Evolutionary conservation across 352 stramenopile species (phyloP).

Genomic region (Aphanomyces euteiches): DNA sequence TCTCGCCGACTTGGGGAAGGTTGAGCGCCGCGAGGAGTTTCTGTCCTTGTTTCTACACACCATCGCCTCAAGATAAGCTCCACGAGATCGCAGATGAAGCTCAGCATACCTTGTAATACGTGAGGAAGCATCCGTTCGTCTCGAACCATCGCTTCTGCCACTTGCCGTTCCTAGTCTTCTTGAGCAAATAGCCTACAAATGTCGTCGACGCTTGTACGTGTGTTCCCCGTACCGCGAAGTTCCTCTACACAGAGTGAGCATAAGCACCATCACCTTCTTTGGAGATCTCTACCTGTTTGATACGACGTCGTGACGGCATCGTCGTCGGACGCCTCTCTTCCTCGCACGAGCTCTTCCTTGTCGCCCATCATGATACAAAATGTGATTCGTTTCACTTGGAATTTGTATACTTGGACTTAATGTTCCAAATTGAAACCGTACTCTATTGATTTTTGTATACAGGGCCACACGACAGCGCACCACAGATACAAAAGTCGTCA

Average conservation of each 20-base stretch:
- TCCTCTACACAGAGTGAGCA: slow-evolving; percentile 14
- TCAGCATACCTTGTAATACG: slow-evolving; percentile 96
- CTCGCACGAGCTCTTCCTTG: slow-evolving; percentile 2
- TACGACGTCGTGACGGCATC: neutral
- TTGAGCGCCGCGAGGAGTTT: slow-evolving; percentile 93
- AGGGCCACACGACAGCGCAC: neutral
- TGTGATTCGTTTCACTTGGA: slow-evolving; percentile 3
- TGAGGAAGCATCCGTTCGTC: slow-evolving; percentile 97
- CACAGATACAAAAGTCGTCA: too few relatives aligned
- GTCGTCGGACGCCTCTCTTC: neutral
- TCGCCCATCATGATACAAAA: neutral
- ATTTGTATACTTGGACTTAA: slow-evolving; percentile 3
- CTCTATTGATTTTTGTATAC: neutral
- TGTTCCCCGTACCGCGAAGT: slow-evolving; percentile 8
- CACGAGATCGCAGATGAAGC: neutral
- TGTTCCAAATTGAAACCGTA: too few relatives aligned
- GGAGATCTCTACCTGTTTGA: slow-evolving; percentile 7
- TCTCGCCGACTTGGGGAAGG: slow-evolving; percentile 88
- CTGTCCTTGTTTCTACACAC: slow-evolving; percentile 78
- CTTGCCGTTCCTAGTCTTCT: slow-evolving; percentile 91
- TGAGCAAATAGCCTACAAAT: slow-evolving; percentile 88
- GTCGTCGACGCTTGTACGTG: neutral
- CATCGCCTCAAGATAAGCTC: too few relatives aligned
- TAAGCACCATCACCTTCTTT: slow-evolving; percentile 3
- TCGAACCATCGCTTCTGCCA: slow-evolving; percentile 99